A percentile compares a stretch with the other conserved stretches of the same genome.
phyloP scores from a whole-genome alignment of 2,329 filamentous ascomycete species.

The Proliferodiscus dingleyae region DNA sequence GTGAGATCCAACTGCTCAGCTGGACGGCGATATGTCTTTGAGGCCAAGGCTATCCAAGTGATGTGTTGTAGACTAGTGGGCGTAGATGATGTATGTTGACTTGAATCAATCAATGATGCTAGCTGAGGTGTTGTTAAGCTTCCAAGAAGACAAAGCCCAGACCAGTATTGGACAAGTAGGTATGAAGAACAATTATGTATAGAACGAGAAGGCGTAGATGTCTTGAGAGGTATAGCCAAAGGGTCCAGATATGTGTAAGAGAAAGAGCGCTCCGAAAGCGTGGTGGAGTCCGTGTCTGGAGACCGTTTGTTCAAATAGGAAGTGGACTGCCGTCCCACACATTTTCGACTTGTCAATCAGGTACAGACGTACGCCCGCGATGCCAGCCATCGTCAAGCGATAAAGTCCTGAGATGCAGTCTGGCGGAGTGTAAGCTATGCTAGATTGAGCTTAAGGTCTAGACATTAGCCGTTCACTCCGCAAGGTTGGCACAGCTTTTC shows the following conservation, averaged over 20 bases:
- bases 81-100: neutral
- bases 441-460: constrained; percentile 13
- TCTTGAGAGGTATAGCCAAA: constrained; percentile 7
- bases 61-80: too few species aligned
- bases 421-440: constrained; percentile 4
- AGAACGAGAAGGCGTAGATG: neutral
- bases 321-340: constrained; percentile 13
- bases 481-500: constrained; percentile 15
- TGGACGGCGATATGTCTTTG: constrained; percentile 3
- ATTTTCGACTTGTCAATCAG: constrained; percentile 19
- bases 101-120: neutral
- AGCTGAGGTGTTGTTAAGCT: neutral
- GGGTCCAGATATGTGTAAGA: constrained; percentile 16
- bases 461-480: constrained; percentile 18
- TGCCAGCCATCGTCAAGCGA: constrained; percentile 2
- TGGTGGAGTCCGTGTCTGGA: constrained; percentile 22
- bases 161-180: constrained; percentile 13
- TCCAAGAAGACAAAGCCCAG: constrained; percentile 8
- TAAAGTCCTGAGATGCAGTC: constrained; percentile 7
- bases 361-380: constrained; percentile 11
- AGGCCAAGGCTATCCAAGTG: too few species aligned
- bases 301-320: constrained; percentile 17
- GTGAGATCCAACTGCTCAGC: too few species aligned
- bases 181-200: constrained; percentile 6
- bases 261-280: constrained; percentile 5